Conservation (phyloP, 2,329 filamentous ascomycete genomes). For the Ophiostoma quercus region DNA sequence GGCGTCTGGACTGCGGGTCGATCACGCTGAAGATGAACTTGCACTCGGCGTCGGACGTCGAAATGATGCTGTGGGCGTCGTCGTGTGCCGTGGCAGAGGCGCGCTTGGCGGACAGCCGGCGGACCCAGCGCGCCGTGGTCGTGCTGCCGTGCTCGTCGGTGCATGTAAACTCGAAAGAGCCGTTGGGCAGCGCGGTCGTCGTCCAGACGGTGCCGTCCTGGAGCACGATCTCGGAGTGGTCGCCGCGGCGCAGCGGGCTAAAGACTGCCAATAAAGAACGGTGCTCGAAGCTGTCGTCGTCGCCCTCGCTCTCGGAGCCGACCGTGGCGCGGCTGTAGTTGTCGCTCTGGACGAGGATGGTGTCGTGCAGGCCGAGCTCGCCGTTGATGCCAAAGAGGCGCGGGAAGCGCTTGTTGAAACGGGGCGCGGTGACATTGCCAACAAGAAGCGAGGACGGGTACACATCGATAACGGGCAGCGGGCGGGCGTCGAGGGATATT, state of each 20-base stretch:
- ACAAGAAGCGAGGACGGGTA: conserved; percentile 60
- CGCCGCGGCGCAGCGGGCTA: conserved; percentile 53
- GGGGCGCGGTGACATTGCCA: conserved; percentile 52
- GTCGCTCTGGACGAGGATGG: conserved; percentile 66
- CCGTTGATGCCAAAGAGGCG: conserved; percentile 59
- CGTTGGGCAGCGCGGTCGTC: conserved; percentile 47
- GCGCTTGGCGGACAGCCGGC: conserved; percentile 36
- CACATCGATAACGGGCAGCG: conserved; percentile 66
- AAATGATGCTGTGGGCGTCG: conserved; percentile 27
- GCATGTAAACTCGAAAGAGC: conserved; percentile 62
- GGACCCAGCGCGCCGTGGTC: conserved; percentile 65
- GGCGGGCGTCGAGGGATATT: conserved; percentile 55
- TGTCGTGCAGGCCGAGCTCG: conserved; percentile 60
- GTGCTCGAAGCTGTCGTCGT: conserved; percentile 40
- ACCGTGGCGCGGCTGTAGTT: conserved; percentile 48
- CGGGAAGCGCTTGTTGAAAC: conserved; percentile 56
- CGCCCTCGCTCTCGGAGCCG: conserved; percentile 40
- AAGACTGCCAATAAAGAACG: conserved; percentile 62
- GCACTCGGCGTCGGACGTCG: conserved; percentile 36
- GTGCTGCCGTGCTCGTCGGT: conserved; percentile 53
- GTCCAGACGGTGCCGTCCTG: conserved; percentile 57
- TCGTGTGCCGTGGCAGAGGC: conserved; percentile 21
- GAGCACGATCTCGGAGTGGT: conserved; percentile 61
- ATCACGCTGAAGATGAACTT: conserved; percentile 76
- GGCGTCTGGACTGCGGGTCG: conserved; percentile 60